Evolutionary conservation across 2,329 filamentous ascomycete species (phyloP), one percentile per base, ranked within the genome.

Genomic region (Tolypocladium album): DNA sequence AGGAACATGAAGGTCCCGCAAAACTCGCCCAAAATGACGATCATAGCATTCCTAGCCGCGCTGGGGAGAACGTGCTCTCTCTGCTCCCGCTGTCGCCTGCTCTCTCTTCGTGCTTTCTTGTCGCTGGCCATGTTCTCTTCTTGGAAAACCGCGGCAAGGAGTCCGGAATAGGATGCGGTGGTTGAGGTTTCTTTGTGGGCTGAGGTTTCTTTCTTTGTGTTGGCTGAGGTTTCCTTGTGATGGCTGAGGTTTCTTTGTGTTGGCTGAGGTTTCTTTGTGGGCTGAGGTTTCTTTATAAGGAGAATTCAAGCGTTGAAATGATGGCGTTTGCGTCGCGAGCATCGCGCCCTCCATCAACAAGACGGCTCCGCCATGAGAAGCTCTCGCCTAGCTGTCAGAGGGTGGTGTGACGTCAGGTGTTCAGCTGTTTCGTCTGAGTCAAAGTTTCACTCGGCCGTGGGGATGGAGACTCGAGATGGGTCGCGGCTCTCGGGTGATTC

Each of bases 1-100:
- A 82, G 72, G 67, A 82, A 82, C 68, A 82, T 73, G 62, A 82
- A 81, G 1, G 80, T 82, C 59, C 80, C 80, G 63, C 78, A 75
- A 56, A 82, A 80, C 69, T 82, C 80, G 60, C 76, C 78, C 27
- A 79, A 62, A 40, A 76, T 67, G n/a, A 78, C 74, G 52, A 78
- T 71, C 15, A 75, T 59, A 31, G 74, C 67, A 58, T 77, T 76
- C 27, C 71, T 66, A 1, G 45, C 15, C 24, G 55, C 31, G 47
- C 58, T 61, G 13, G 60, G 60, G n/a, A 61, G 47, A 17, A 22
- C 22, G 13, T 55, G 57, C 6, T 22, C 31, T 13, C 50, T 9
- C 4, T 7, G 9, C 3, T n/a, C 31, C 31, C 1, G 8, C 50
- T 22, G 20, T n/a, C 31, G 31, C 50, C 12, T 55, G 9, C 50